Evolutionary conservation across 768 basidiomycete species (phyloP), one percentile per base, ranked within the genome.

Genomic region (Hygrophoropsis aurantiaca): DNA sequence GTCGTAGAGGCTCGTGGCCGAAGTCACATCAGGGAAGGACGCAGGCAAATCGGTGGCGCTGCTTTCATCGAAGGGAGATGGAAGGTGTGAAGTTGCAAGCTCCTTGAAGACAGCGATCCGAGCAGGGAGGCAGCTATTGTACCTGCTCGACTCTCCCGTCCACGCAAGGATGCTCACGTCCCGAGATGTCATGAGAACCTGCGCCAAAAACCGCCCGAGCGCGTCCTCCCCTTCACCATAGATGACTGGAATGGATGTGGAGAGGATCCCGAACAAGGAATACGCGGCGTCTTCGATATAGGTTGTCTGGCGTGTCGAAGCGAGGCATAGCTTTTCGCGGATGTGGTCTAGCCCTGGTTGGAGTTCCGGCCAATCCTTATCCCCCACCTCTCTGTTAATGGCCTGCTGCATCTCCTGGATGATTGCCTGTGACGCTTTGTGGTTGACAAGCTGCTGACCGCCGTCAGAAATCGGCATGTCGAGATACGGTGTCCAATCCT

Each of bases 401-500:
- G 38, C 38, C 13, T 39, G 15, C 15, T 11, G n/a, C 18, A 39
- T 21, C 38, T 39, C 38, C 38, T 39, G 38, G 20, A 39, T 20
- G 38, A 39, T 39, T 8, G 2, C 19, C 9, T 9, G 5, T 13
- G 19, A 39, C 16, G 20, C 38, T 24, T 39, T 39, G 18, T 39
- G 38, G 38, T 39, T 39, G 43, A 56, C 21, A 1, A 23, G 0
- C 5, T 44, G 58, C 1, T 52, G 25, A 19, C 51, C 51, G 27
- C 51, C 43, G 10, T 53, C 54, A 25, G 6, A 24, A 16, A 36
- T 6, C 1, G 8, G 9, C 19, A 54, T 13, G 4, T 20, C 43
- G 5, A 40, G 46, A 25, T 54, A 54, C 0, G 54, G 54, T 13
- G 47, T 42, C 55, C 51, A 52, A 18, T 52, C 51, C 7, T 52